Conservation (phyloP, 2,329 filamentous ascomycete species). For the Septoria petroselini region DNA sequence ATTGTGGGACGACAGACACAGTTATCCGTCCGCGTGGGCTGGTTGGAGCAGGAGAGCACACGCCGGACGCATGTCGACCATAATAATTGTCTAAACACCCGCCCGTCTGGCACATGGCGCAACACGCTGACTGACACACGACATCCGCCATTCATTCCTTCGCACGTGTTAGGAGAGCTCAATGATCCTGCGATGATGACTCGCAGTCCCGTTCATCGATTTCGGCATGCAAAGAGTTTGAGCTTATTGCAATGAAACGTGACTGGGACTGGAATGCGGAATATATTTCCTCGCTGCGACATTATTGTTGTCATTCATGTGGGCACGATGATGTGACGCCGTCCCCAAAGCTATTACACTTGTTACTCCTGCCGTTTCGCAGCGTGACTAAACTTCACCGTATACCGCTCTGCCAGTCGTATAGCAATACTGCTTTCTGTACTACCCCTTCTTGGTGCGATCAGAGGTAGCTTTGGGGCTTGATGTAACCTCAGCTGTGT, state of each 20-base stretch:
- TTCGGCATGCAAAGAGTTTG: constrained; percentile 5
- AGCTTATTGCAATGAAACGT: constrained; percentile 4
- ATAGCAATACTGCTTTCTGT: background rate
- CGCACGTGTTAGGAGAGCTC: background rate
- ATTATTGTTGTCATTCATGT: background rate
- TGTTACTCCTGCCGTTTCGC: constrained; percentile 7
- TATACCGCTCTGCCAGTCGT: constrained; percentile 2
- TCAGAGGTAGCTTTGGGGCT: background rate
- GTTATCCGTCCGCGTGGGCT: constrained; percentile 15
- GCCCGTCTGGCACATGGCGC: constrained; percentile 5
- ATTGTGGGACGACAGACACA: constrained; percentile 14
- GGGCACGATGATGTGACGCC: background rate
- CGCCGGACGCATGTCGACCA: constrained; percentile 5
- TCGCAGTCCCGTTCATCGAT: background rate
- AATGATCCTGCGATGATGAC: background rate
- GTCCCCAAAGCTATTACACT: constrained; percentile 4
- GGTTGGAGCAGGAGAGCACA: constrained; percentile 11
- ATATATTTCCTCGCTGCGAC: background rate
- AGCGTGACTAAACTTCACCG: constrained; percentile 1
- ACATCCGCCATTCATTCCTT: constrained; percentile 1
- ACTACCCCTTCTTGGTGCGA: background rate
- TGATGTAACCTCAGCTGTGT: constrained; percentile 10
- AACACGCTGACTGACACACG: constrained; percentile 9
- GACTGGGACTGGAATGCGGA: background rate
- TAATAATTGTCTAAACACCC: too few relatives aligned